Evolutionary conservation across 2,329 filamentous ascomycete species (phyloP), one percentile per base, ranked within the genome.

Genomic region (Beauveria scarabaeidicola): DNA sequence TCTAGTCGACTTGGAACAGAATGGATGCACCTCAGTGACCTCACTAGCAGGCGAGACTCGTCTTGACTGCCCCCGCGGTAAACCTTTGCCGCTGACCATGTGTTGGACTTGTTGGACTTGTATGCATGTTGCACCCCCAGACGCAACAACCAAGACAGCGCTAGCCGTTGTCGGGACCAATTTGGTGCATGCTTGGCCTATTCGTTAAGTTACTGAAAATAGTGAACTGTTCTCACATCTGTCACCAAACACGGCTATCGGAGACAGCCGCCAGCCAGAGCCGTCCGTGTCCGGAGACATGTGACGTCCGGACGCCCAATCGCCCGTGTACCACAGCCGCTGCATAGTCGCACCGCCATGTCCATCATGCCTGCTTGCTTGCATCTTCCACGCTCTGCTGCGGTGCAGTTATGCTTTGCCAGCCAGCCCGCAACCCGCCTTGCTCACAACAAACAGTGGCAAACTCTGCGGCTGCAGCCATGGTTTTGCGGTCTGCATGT

Each of bases 21-120:
- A 23, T 41, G 38, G 52, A 17, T 8, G n/a, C 17, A 29, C 6
- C 38, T 41, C 36, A 17, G 21, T 15, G 40, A 29, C 6, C 38
- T 41, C 36, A 17, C 36, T 15, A 52, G 29, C 29, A 38, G n/a
- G 25, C 17, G 13, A 6, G 17, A 47, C 19, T 27, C 41, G 53
- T 38, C 53, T 43, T 25, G 47, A 27, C 56, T 38, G 56, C 13
- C 11, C 32, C 11, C 32, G 32, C 32, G 32, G 32, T 36, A 36
- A 58, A 44, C 32, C n/a, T 52, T 52, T 58, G 38, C 9, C 56
- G 56, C 56, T 50, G 29, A 23, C 46, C 19, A 6, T 53, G 51
- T 19, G 19, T 53, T 25, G 36, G 19, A 25, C 19, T 21, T 21
- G n/a, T 17, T 19, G 11, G 15, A 15, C 25, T 32, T 11, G 13